Evolutionary conservation across 2,329 filamentous ascomycete genomes (phyloP), one percentile per base, ranked within the genome.

Genomic region (Colletotrichum australisinense): DNA sequence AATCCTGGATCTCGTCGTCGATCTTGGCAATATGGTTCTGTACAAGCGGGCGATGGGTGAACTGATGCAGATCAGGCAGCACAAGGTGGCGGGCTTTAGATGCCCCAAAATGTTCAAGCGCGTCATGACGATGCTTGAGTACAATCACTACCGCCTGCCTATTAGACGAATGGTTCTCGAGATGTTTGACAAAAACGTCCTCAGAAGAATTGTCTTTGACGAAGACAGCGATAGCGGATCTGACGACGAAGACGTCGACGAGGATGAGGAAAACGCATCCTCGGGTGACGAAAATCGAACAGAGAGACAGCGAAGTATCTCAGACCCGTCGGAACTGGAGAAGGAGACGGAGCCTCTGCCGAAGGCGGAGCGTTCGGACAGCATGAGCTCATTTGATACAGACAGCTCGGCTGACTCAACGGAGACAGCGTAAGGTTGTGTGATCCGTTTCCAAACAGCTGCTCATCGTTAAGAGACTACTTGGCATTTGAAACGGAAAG

Each of bases 131-230:
- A 88, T 98, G 62, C 88, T 99, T 72, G 95, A 98, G 82, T 92
- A 91, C 76, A 96, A 98, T 78, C 95, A 97, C 80, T 98, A 97
- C 83, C 91, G 95, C 26, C 88, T 99, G 2, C 93, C 93, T 1
- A 93, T 97, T 32, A 93, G 96, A 74, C 92, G 96, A 58, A 95
- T 98, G 83, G 93, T 98, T 46, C 92, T 98, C 73, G 97, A 98
- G 80, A 85, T 99, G 26, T 99, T 99, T 78, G 96, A 98, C 79
- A 97, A 96, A 83, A 92, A 90, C 72, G 94, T 98, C 56, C 88
- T 98, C 83, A 88, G 95, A 75, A 90, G 91, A 76, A 94, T 98
- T 73, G 93, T 99, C 14, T 92, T 97, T 71, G 93, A 93, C 63
- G 93, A 95, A 77, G 93, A 93, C 24, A 83, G 83, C 24, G 83